Conservation (phyloP, 371 early-diverging fungal genomes). For the Parasitella parasitica region DNA sequence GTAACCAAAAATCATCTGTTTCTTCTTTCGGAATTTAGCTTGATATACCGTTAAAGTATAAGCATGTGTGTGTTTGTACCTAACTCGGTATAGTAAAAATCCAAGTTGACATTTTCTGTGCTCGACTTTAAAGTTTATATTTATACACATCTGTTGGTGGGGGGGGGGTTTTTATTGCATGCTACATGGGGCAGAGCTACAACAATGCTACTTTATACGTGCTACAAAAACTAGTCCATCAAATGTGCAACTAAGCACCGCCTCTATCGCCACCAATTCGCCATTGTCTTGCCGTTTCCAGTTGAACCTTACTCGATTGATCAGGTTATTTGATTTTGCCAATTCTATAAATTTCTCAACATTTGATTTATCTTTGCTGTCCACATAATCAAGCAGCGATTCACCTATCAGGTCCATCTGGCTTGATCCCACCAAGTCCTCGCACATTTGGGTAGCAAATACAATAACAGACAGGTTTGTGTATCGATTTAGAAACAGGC, state of each 20-base stretch:
- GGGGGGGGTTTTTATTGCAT: too few species aligned
- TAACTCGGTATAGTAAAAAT: too few species aligned
- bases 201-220: too few species aligned
- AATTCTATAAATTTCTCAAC: slow-evolving; percentile 15
- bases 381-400: slow-evolving; percentile 9
- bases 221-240: slow-evolving; percentile 48
- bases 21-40: too few species aligned
- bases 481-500: slow-evolving; percentile 21
- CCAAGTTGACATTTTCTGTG: too few species aligned
- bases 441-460: slow-evolving; percentile 17
- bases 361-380: neutral
- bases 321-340: slow-evolving; percentile 2
- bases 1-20: too few species aligned
- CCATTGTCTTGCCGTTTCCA: slow-evolving; percentile 7
- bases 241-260: slow-evolving; percentile 39
- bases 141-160: too few species aligned
- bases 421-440: slow-evolving; percentile 1
- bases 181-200: too few species aligned
- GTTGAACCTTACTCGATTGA: slow-evolving; percentile 7
- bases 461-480: slow-evolving; percentile 7
- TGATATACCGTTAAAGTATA: too few species aligned
- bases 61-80: too few species aligned
- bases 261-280: slow-evolving; percentile 18
- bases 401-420: slow-evolving; percentile 9
- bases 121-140: too few species aligned